phyloP scores from a whole-genome alignment of 2,329 filamentous ascomycete genomes.

The Fusarium sp. region DNA sequence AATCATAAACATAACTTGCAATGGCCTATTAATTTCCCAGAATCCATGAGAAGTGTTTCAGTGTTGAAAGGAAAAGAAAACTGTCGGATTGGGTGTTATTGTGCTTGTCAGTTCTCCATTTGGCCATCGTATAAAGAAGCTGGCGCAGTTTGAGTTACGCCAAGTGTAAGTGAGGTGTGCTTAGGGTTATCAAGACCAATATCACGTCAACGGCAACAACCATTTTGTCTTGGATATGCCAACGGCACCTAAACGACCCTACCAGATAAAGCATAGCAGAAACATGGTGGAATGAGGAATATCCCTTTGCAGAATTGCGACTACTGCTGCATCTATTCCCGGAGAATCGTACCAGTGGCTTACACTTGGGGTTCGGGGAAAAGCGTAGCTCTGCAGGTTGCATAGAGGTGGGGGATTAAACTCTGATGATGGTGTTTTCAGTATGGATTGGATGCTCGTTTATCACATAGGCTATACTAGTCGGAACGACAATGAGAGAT shows the following conservation, averaged over 20 bases:
- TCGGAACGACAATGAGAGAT: slow-evolving; percentile 27
- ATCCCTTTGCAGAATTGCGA: slow-evolving; percentile 9
- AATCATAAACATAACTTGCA: neutral
- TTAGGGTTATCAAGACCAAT: neutral
- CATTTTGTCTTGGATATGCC: neutral
- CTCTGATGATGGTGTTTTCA: slow-evolving; percentile 16
- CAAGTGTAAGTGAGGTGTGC: neutral
- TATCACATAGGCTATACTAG: neutral
- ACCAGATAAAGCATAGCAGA: neutral
- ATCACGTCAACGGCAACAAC: neutral
- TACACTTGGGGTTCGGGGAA: slow-evolving; percentile 12
- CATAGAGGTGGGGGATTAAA: slow-evolving; percentile 20
- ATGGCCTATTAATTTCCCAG: neutral
- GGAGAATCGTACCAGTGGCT: slow-evolving; percentile 31
- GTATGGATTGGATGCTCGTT: neutral
- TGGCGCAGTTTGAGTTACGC: slow-evolving; percentile 3
- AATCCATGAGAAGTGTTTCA: neutral
- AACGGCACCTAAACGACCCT: slow-evolving; percentile 10
- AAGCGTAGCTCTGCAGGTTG: slow-evolving; percentile 26
- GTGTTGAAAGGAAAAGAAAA: slow-evolving; percentile 1
- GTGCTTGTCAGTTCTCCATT: neutral
- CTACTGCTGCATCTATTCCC: slow-evolving; percentile 2
- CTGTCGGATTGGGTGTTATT: neutral
- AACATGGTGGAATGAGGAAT: slow-evolving; percentile 14
- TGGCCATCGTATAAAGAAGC: neutral